These are phyloP conservation scores for Aspergillus puulaauensis DNA, from an alignment of 2,329 filamentous ascomycete species.

Conservation along the genomic window DNA sequence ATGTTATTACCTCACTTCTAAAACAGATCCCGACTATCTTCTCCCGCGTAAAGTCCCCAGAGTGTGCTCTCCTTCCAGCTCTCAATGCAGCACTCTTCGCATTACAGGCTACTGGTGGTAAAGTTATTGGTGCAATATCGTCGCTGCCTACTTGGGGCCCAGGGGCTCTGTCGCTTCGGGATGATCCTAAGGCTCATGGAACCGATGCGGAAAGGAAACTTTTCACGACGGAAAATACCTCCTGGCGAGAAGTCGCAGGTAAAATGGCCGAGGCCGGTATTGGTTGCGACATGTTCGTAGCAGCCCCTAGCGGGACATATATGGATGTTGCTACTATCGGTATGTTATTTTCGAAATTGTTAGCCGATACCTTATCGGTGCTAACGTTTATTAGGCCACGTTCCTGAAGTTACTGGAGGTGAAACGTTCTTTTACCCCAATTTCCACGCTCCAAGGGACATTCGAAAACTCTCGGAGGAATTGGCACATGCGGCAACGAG, in stretches of 20 bases:
- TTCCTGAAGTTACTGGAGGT: constrained; percentile 85
- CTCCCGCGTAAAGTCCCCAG: constrained; percentile 81
- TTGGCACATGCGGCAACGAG: constrained; percentile 81
- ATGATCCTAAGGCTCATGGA: constrained; percentile 81
- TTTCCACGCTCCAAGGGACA: constrained; percentile 84
- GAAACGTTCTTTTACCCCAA: constrained; percentile 98
- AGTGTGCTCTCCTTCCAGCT: constrained; percentile 81
- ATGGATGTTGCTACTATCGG: constrained; percentile 90
- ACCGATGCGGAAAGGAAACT: constrained; percentile 92
- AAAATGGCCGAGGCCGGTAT: constrained; percentile 86
- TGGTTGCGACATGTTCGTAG: constrained; percentile 92
- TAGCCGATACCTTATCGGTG: background rate
- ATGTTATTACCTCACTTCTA: constrained; percentile 84
- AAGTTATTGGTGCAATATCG: constrained; percentile 83
- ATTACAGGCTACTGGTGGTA: constrained; percentile 82
- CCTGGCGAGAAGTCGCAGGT: constrained; percentile 80
- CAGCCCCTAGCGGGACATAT: constrained; percentile 84
- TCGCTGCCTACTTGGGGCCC: constrained; percentile 91
- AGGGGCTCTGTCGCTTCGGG: constrained; percentile 77
- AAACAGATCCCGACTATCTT: constrained; percentile 82
- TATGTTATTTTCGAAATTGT: constrained; percentile 41
- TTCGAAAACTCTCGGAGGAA: constrained; percentile 78
- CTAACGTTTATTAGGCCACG: constrained; percentile 59
- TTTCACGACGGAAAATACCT: constrained; percentile 83
- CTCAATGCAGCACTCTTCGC: constrained; percentile 82